Evolutionary conservation across 2,329 filamentous ascomycete genomes (phyloP).

Genomic region (Aspergillus ruber): DNA sequence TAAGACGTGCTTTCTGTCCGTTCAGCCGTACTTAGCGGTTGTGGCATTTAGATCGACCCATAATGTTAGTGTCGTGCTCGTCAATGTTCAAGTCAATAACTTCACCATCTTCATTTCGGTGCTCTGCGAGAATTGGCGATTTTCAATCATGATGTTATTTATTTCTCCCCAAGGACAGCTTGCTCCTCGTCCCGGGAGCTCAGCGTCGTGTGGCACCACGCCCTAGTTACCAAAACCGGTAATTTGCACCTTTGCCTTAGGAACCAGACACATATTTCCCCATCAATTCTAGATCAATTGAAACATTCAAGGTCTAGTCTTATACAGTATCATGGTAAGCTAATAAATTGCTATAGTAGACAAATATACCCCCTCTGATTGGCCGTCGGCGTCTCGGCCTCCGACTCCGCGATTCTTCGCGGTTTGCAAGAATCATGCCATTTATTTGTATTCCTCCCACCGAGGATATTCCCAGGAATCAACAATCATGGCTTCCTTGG

Average conservation of each 20-base stretch:
- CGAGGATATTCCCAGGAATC: background rate
- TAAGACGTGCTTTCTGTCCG: too few species aligned
- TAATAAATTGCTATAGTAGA: background rate
- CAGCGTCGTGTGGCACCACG: background rate
- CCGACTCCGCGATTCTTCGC: constrained; percentile 3
- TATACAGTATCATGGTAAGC: background rate
- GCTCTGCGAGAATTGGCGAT: too few species aligned
- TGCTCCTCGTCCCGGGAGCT: too few species aligned
- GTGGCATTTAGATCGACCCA: too few species aligned
- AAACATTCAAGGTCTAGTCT: background rate
- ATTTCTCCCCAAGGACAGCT: too few species aligned
- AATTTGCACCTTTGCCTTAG: background rate
- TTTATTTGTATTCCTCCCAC: constrained; percentile 6
- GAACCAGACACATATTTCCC: too few species aligned
- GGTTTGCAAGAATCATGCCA: constrained; percentile 7
- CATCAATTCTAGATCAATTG: background rate
- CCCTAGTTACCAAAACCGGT: constrained; percentile 3
- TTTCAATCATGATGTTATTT: too few species aligned
- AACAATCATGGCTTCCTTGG: constrained; percentile 28
- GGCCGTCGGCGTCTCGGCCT: constrained; percentile 9
- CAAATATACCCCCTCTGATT: constrained; percentile 17
- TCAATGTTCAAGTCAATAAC: too few species aligned
- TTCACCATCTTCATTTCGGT: too few species aligned
- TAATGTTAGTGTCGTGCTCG: too few species aligned
- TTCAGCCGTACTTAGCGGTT: too few species aligned